Conservation (phyloP, 2,329 filamentous ascomycete genomes). For the Ophiostoma triangulosporum region DNA sequence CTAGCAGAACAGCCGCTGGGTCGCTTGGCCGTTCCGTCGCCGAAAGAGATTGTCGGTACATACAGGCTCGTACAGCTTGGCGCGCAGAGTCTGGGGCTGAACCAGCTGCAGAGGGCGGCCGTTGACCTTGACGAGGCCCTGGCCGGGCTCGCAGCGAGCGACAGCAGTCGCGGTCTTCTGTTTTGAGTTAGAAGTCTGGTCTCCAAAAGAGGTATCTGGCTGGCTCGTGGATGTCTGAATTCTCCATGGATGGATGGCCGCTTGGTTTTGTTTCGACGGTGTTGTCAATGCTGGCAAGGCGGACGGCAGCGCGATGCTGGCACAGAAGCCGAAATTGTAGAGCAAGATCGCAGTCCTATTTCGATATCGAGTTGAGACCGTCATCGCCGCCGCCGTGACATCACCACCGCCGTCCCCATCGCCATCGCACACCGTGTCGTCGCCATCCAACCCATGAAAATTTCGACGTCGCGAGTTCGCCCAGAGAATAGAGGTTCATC, state of each 20-base stretch:
- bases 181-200: constrained; percentile 4
- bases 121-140: constrained; percentile 93
- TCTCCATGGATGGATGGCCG: background rate
- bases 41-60: constrained; percentile 5
- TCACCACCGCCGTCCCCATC: background rate
- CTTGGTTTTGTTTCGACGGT: background rate
- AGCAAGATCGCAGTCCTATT: background rate
- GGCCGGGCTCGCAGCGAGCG: constrained; percentile 64
- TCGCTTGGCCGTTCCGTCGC: background rate
- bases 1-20: background rate
- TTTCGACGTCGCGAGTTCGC: background rate
- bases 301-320: background rate
- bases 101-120: constrained; percentile 61
- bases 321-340: background rate
- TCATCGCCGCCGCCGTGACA: background rate
- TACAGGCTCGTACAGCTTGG: constrained; percentile 82
- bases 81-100: constrained; percentile 15
- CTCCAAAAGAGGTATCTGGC: background rate
- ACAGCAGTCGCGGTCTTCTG: constrained; percentile 73
- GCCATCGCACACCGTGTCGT: background rate
- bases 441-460: background rate
- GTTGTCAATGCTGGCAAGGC: background rate
- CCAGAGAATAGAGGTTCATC: background rate
- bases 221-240: background rate
- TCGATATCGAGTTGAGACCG: background rate